Evolutionary conservation across 352 stramenopile species (phyloP), one percentile per base, ranked within the genome.

Genomic region (Phytophthora cryptogea): DNA sequence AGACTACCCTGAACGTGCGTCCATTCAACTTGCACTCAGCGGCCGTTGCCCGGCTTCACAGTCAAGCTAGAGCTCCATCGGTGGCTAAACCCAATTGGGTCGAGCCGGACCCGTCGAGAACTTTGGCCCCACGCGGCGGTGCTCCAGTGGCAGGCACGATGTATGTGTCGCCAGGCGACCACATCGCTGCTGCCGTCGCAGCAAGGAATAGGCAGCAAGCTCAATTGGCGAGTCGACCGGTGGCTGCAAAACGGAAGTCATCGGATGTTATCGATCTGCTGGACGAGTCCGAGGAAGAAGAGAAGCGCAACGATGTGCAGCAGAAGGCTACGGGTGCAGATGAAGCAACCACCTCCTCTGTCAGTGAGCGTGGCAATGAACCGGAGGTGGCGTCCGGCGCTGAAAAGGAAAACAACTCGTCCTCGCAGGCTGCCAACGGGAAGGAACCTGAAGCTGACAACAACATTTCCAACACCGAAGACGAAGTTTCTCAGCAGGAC

Each of bases 221-320:
- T 14, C 45, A 36, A 17, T n/a, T 36, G 17, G 23, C 4, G 3
- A 43, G 43, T 16, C 35, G 33, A 27, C 43, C 30, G 37, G 9
- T 27, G 14, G 16, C 27, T 14, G 16, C 54, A 11, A 42, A 7
- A 35, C 36, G 44, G 2, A 20, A 54, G 30, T 20, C 43, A 31
- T 45, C 26, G 13, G 50, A 48, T 14, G 52, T 76, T 6, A 70
- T 76, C 41, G 68, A 76, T 47, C 46, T 76, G 14, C 63, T 73
- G 16, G 63, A 62, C 32, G 68, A 73, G 28, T 67, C 68, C 8
- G 66, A 71, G 37, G 59, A 63, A 30, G 68, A 75, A 40, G 67
- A 70, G 17, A 65, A 70, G n/a, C 23, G 42, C 4, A 33, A 49
- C 23, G 26, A 16, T 36, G 16, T 16, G n/a, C 32, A 65, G 32